Base-by-base conservation (phyloP, 1,284 basidiomycete species). In the Uromyces viciae-fabae region DNA sequence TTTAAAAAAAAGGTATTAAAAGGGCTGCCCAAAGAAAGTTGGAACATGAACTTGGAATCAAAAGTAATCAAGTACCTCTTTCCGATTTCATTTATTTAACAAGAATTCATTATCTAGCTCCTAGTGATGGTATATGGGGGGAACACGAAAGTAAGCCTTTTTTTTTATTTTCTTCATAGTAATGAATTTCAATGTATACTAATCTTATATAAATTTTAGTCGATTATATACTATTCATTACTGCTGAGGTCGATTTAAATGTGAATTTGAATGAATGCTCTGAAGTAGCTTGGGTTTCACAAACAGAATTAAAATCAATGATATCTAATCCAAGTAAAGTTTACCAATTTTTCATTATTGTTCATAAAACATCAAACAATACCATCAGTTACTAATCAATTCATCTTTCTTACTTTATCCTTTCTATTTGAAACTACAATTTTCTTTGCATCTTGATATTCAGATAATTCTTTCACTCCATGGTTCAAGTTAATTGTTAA, bases 401-500 rank as follows among this genome's bases (percentile, higher is more conserved):
- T 52, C 54, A 36, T 22, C 73, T 4, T 58, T 25, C 28, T 0
- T 17, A 1, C 49, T 58, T 14, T 14, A 60, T 7, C 60, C 83
- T 68, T 69, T 49, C 38, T 19, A 72, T 46, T 8, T 19, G 49
- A 28, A 43, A 58, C 17, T 33, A 36, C 56, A 28, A 72, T 38
- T 31, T 58, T 42, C 36, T 33, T 40, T 3, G 11, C 49, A n/a
- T 49, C 49, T 22, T 72, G 69, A 15, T 54, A 31, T 54, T 19
- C 85, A 96, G 94, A 88, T 60, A 92, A 93, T 85, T 90, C 90
- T 0, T 99, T 99, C 87, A 99, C 97, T 3, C 97, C 97, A 0
- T 99, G 97, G 97, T 99, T 99, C 91, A 94, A 95, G 86, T 90
- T 99, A 56, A 99, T 99, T 84, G 95, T 94, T 0, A 91, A 95